These are phyloP conservation scores for Phytophthora syringae DNA, from an alignment of 352 stramenopile genomes.

Conservation along the genomic window DNA sequence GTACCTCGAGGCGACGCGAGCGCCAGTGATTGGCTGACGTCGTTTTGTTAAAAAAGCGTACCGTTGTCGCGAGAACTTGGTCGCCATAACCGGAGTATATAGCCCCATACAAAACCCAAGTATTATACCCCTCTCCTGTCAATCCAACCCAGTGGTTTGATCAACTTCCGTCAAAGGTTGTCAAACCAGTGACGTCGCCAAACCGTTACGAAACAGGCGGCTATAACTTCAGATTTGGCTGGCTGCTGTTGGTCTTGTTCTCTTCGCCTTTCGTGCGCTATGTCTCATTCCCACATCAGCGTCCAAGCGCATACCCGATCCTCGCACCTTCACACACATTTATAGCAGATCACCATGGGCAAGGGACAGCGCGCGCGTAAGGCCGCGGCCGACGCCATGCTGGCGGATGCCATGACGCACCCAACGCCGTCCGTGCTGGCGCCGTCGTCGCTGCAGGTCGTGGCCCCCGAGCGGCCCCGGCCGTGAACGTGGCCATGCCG, in stretches of 20 bases:
- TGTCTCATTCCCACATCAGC: constrained; percentile 33
- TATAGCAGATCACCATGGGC: constrained; percentile 50
- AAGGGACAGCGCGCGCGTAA: constrained; percentile 73
- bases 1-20: constrained; percentile 5
- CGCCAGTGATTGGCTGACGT: constrained; percentile 15
- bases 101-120: too few relatives aligned
- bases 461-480: constrained; percentile 19
- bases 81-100: constrained; percentile 2
- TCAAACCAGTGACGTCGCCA: constrained; percentile 29
- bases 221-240: constrained; percentile 35
- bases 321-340: constrained; percentile 1
- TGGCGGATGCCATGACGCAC: constrained; percentile 42
- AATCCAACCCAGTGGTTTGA: not conserved
- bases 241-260: constrained; percentile 13
- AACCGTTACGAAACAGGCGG: constrained; percentile 23
- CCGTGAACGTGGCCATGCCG: constrained; percentile 19
- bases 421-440: constrained; percentile 45
- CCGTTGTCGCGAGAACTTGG: not conserved
- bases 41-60: constrained; percentile 22
- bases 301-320: constrained; percentile 13
- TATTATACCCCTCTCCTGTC: constrained; percentile 8
- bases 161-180: constrained; percentile 10
- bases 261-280: not conserved
- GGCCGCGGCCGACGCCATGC: constrained; percentile 55
- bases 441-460: constrained; percentile 32